Base-by-base conservation (phyloP, 2,329 filamentous ascomycete species). In the Penicillium occitanis region DNA sequence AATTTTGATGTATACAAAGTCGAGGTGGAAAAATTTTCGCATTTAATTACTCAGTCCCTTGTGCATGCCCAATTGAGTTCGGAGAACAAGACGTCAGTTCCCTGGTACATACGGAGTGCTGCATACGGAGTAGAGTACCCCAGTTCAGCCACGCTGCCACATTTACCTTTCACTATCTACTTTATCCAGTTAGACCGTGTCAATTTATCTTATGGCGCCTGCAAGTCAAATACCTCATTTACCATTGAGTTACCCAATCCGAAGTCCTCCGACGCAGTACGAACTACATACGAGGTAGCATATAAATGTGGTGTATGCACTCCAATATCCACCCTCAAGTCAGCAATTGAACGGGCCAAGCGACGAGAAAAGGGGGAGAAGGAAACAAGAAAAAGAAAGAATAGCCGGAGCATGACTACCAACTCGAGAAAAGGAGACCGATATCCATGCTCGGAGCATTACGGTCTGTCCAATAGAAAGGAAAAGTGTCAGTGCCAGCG, bases 121-220 rank as follows among this genome's bases (percentile, higher is more conserved):
- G 13, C 42, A 44, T 44, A 44, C 37, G 22, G 50, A 53, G 51
- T 35, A 35, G 30, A 57, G n/a, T 37, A 57, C 33, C 53, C 53
- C 53, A 25, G 53, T 57, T 37, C 53, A 57, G 25, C 50, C 50
- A 53, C 50, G 50, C 53, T 37, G 53, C 53, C 53, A 57, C 30
- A 35, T 35, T 19, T 35, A 55, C 10, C n/a, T 22, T 22, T 25
- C 30, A 57, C 53, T 57, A 57, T 57, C 53, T 57, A 37, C 53
- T 57, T 22, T 8, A 57, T 57, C 53, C 53, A 57, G 53, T 57
- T 57, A 57, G 53, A 57, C 53, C 10, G 19, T 35, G 53, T 14
- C 33, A 10, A 40, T 40, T 57, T 37, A 40, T 57, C 53, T 55
- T n/a, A 55, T 35, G 51, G 51, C 51, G 51, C n/a, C 51, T 55